Conservation (phyloP, 2,329 filamentous ascomycete species). For the Aureobasidium mangrovei region DNA sequence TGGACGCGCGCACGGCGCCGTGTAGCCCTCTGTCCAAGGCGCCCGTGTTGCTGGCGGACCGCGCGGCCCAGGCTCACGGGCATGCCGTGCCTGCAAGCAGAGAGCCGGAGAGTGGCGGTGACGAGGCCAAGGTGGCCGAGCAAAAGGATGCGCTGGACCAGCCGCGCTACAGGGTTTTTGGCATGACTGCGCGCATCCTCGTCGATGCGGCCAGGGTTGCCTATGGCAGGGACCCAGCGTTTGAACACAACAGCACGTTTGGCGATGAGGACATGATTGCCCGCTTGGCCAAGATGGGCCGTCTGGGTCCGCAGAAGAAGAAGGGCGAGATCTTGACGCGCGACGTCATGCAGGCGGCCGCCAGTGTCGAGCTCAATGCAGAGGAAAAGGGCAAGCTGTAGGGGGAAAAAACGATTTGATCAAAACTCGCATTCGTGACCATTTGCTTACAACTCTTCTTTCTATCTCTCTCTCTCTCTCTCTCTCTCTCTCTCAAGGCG, state of each 20-base stretch:
- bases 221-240: conserved; percentile 73
- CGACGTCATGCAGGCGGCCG: conserved; percentile 26
- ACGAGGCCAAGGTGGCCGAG: conserved; percentile 21
- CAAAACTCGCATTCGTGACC: neutral
- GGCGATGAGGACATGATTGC: conserved; percentile 60
- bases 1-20: conserved; percentile 13
- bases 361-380: neutral
- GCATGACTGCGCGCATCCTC: conserved; percentile 85
- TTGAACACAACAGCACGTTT: conserved; percentile 61
- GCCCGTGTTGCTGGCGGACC: conserved; percentile 3
- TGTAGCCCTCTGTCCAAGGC: conserved; percentile 1
- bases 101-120: conserved; percentile 37
- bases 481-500: too few species aligned
- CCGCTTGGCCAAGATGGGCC: conserved; percentile 46
- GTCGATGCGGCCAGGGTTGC: conserved; percentile 82
- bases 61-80: neutral
- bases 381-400: conserved; percentile 1
- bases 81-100: neutral
- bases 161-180: conserved; percentile 69
- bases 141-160: conserved; percentile 22
- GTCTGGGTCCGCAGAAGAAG: conserved; percentile 44
- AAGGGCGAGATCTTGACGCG: conserved; percentile 39
- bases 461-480: too few species aligned
- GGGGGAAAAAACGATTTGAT: neutral
- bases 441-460: too few species aligned